Evolutionary conservation across 306 rosid species (phyloP), one percentile per base, ranked within the genome.

Genomic region (Elaeagnus macrophylla): DNA sequence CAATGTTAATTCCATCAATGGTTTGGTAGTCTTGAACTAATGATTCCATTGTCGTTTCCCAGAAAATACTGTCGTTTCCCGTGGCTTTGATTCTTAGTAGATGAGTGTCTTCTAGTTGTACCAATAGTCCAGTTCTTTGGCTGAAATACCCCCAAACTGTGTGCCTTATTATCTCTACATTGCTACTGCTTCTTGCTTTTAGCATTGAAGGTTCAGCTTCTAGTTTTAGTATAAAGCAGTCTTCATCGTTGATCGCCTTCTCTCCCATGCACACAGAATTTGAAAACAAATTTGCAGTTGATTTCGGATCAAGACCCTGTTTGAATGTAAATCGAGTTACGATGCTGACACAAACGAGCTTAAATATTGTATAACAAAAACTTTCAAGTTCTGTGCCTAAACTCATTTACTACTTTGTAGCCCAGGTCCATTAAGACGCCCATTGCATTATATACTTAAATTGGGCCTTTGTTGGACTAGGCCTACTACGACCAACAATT

Each of bases 1-100:
- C 97, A 9, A 90, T 78, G 71, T 68, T 80, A 6, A 86, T 63
- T 12, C 86, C 91, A 35, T 90, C 97, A 0, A 90, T 52, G 66
- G 59, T 61, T 59, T 79, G 67, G 67, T 90, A 86, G 58, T 90
- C 94, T 57, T 76, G 75, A 15, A 90, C 66, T 25, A 58, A 35
- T 1, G 97, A 81, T 45, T 77, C 95, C 97, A 86, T 90, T 52
- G 77, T 86, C 59, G 95, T 90, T 63, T 90, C 97, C 97, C 97
- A 90, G 41, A 72, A 90, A 4, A 90, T 65, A 74, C 40, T 56
- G 45, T 74, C 72, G 70, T 54, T 65, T 12, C 54, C 69, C 0
- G 83, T 39, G 65, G 88, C 47, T 57, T 79, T 81, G 61, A 90
- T 84, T 66, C 81, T 73, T 17, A 90, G 86, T 44, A 83, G 73